Base-by-base conservation (phyloP, 176 grass and related monocot genomes). In the Oryza rufipogon region DNA sequence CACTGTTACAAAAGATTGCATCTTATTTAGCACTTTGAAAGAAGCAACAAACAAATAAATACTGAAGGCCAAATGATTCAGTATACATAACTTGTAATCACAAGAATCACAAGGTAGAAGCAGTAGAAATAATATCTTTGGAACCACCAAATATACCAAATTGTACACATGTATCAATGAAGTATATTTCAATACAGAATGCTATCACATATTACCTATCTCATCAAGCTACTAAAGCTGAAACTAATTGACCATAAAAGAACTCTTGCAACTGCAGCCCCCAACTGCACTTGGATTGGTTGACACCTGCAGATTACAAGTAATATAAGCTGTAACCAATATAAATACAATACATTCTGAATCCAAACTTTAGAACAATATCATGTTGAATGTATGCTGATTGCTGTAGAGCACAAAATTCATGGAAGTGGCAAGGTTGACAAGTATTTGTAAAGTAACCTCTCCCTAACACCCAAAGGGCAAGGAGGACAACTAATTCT, bases 221-320 rank as follows among this genome's bases (percentile, higher is more conserved):
- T 36, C 87, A 54, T 81, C 66, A 76, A 66, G 41, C 13, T 71
- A 71, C 22, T 9, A 81, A 52, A 64, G 22, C 42, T 66, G n/a
- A 32, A 71, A 80, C 46, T 89, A 89, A 36, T 85, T 81, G 73
- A 85, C 83, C 87, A 89, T 89, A 66, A 89, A 89, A 80, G 87
- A 89, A 85, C 87, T 89, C 77, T 89, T 89, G 77, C 87, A 89
- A 72, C 87, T 85, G 87, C 87, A 89, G 72, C 87, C 87, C 67
- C 83, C 87, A 85, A 89, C 83, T 7, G 87, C 87, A 81, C 87
- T 89, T 23, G 87, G 87, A 76, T 89, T 89, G 51, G 83, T 81
- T 56, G 87, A 89, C 13, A 89, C 87, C 87, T 89, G 83, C 32
- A 51, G 41, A 81, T 64, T 13, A 28, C n/a, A 63, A 75, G 3